A percentile compares a stretch with the other conserved stretches of the same genome.
Conservation (phyloP, 768 basidiomycete species). For the Collybia sordida region DNA sequence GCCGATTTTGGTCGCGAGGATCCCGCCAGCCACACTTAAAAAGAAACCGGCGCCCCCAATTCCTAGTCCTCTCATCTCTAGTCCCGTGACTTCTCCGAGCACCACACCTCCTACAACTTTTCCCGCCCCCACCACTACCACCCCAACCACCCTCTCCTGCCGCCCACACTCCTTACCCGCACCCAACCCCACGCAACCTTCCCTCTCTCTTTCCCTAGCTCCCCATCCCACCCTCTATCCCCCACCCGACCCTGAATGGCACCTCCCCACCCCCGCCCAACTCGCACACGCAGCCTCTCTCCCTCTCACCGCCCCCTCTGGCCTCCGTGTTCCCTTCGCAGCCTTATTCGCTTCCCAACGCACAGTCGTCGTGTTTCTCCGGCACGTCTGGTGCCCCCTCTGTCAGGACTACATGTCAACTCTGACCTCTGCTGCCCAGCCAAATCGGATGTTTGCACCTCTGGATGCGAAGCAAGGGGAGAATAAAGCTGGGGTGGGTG, state of each 20-base stretch:
- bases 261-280: slow-evolving; percentile 52
- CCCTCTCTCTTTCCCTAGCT: background rate
- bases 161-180: background rate
- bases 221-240: slow-evolving; percentile 1
- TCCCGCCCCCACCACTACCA: background rate
- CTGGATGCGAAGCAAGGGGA: slow-evolving; percentile 9
- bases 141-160: background rate
- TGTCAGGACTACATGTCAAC: slow-evolving; percentile 89
- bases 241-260: slow-evolving; percentile 37
- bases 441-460: slow-evolving; percentile 30
- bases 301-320: slow-evolving; percentile 66
- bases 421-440: slow-evolving; percentile 46
- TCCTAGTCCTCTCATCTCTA: slow-evolving; percentile 1
- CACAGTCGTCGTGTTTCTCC: slow-evolving; percentile 80
- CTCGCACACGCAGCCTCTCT: slow-evolving; percentile 62
- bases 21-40: background rate
- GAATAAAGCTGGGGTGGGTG: slow-evolving; percentile 8
- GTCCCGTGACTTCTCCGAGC: no score
- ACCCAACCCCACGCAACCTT: background rate
- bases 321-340: slow-evolving; percentile 65
- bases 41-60: slow-evolving; percentile 5
- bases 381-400: slow-evolving; percentile 86
- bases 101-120: no score
- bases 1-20: no score
- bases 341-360: slow-evolving; percentile 53